phyloP scores from a whole-genome alignment of 768 basidiomycete genomes.

The Amanita jacksonii region DNA sequence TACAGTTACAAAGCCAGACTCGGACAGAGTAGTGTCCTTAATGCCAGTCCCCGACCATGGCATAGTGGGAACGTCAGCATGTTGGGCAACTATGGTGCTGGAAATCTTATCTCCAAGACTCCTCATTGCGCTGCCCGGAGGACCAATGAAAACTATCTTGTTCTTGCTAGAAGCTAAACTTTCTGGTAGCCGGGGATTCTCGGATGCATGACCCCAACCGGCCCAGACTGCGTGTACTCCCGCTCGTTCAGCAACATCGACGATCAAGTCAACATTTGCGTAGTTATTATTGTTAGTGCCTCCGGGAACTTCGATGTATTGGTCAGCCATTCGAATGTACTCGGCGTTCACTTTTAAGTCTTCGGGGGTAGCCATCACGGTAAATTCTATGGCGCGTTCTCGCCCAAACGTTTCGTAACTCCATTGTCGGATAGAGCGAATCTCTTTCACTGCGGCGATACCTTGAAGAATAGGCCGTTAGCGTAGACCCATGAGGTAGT shows the following conservation, averaged over 20 bases:
- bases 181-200: conserved; percentile 95
- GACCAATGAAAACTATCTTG: conserved; percentile 98
- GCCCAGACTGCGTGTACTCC: conserved; percentile 99
- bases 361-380: conserved; percentile 99
- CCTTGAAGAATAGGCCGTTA: conserved; percentile 42
- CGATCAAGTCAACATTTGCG: conserved; percentile 98
- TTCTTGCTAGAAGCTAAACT: conserved; percentile 84
- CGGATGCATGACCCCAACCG: conserved; percentile 99
- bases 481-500: neutral
- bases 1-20: conserved; percentile 89
- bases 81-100: conserved; percentile 97
- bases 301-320: conserved; percentile 97
- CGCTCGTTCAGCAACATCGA: conserved; percentile 93
- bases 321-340: conserved; percentile 99
- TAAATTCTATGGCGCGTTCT: conserved; percentile 95
- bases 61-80: conserved; percentile 95
- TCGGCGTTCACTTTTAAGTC: conserved; percentile 98
- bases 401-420: conserved; percentile 98
- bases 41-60: conserved; percentile 97
- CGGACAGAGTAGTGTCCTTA: conserved; percentile 72
- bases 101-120: conserved; percentile 99
- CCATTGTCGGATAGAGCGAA: conserved; percentile 98
- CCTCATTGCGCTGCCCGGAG: conserved; percentile 97
- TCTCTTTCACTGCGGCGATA: conserved; percentile 99
- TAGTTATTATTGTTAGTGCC: conserved; percentile 99